These are phyloP conservation scores for Medicago truncatula DNA, from an alignment of 306 rosid species.

Conservation along the genomic window DNA sequence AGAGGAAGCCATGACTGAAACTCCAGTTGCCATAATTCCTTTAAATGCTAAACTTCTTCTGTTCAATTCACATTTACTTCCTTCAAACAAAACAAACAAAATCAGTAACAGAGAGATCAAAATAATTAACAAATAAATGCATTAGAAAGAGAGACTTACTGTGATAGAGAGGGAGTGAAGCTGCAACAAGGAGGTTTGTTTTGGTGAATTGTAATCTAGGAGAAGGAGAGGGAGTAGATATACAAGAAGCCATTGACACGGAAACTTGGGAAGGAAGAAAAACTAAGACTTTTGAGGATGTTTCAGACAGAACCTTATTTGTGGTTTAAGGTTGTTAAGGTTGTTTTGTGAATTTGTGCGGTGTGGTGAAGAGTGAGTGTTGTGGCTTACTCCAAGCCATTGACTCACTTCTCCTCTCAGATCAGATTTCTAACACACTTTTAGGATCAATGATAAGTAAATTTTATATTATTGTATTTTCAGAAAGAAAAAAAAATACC, in stretches of 20 bases:
- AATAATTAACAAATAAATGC: not conserved
- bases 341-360: slow-evolving; percentile 43
- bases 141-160: slow-evolving; percentile 46
- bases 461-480: too few relatives aligned
- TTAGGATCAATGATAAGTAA: too few relatives aligned
- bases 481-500: too few relatives aligned
- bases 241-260: slow-evolving; percentile 61
- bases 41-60: slow-evolving; percentile 66
- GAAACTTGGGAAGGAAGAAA: not conserved
- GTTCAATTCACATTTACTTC: slow-evolving; percentile 76
- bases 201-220: slow-evolving; percentile 53
- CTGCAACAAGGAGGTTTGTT: slow-evolving; percentile 41
- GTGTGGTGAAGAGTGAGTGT: slow-evolving; percentile 40
- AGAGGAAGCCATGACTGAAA: slow-evolving; percentile 68
- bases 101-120: not conserved
- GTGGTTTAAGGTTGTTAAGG: not conserved
- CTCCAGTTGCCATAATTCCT: slow-evolving; percentile 81
- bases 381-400: slow-evolving; percentile 64
- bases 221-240: slow-evolving; percentile 52
- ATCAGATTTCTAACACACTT: not conserved
- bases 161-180: slow-evolving; percentile 53
- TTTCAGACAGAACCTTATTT: not conserved
- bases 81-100: slow-evolving; percentile 50
- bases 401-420: not conserved
- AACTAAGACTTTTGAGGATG: not conserved